A percentile compares a stretch with the other conserved stretches of the same genome.
These are phyloP conservation scores for Aureobasidium zeae DNA, from an alignment of 2,329 filamentous ascomycete genomes.

Conservation along the genomic window DNA sequence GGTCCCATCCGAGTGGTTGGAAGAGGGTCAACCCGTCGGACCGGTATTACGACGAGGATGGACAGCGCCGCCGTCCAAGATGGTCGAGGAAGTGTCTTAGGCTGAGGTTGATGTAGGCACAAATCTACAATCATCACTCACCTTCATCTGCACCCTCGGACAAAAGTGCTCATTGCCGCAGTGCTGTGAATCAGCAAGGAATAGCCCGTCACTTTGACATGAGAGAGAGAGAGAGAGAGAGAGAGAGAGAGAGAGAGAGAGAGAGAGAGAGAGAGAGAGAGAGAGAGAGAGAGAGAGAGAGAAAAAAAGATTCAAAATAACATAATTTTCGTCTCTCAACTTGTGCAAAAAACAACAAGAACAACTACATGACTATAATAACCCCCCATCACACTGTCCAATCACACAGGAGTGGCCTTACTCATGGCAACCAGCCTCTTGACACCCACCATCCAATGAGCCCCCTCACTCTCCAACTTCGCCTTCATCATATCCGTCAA, in stretches of 20 bases:
- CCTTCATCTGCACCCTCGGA: too few species aligned
- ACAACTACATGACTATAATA: background rate
- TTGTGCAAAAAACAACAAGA: too few species aligned
- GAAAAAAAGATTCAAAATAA: background rate
- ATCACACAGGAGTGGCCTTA: constrained; percentile 25
- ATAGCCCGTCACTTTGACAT: too few species aligned
- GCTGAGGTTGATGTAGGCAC: too few species aligned
- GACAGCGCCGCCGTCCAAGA: constrained; percentile 10
- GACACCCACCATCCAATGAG: constrained; percentile 39
- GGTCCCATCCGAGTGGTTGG: constrained; percentile 60
- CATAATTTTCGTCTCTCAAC: background rate
- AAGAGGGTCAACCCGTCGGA: constrained; percentile 46
- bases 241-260: too few species aligned
- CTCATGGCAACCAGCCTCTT: constrained; percentile 34
- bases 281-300: background rate
- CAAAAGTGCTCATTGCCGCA: too few species aligned
- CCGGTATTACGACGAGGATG: constrained; percentile 40
- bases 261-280: too few species aligned
- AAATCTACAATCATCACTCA: too few species aligned
- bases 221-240: too few species aligned
- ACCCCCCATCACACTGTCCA: background rate
- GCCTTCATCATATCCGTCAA: constrained; percentile 40
- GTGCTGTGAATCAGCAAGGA: too few species aligned
- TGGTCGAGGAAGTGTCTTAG: constrained; percentile 18
- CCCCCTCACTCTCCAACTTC: constrained; percentile 39